Conservation (phyloP, 1,284 basidiomycete species). For the Erythrobasidium hasegawianum region DNA sequence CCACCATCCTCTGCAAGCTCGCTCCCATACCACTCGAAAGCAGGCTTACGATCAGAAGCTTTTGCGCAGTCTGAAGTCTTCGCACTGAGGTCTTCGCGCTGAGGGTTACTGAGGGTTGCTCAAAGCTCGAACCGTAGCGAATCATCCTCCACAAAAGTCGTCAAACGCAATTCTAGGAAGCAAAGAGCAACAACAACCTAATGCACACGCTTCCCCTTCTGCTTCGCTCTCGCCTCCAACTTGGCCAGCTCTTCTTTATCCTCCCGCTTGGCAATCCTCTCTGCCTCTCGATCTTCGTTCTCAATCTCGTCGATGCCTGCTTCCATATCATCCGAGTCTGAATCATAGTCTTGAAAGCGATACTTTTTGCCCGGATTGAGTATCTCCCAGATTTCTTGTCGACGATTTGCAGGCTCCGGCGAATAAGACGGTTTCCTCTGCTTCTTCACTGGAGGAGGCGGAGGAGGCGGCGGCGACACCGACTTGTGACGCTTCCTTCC, state of each 20-base stretch:
- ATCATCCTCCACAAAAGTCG: too few relatives aligned
- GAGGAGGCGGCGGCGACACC: neutral
- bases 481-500: neutral
- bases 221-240: slow-evolving; percentile 24
- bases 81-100: too few relatives aligned
- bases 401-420: neutral
- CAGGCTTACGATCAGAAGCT: too few relatives aligned
- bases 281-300: slow-evolving; percentile 25
- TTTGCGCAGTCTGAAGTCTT: too few relatives aligned
- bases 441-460: neutral
- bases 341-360: slow-evolving; percentile 4
- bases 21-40: too few relatives aligned
- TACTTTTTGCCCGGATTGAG: slow-evolving; percentile 17
- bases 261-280: slow-evolving; percentile 22
- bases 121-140: too few relatives aligned
- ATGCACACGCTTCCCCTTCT: slow-evolving; percentile 14
- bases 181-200: neutral
- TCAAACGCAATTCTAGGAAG: too few relatives aligned
- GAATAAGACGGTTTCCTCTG: neutral
- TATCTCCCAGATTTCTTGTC: slow-evolving; percentile 24
- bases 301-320: slow-evolving; percentile 32
- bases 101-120: too few relatives aligned
- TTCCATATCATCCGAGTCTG: slow-evolving; percentile 37
- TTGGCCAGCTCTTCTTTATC: slow-evolving; percentile 22
- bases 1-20: too few relatives aligned